Percentiles rank a stretch among this genome's conserved stretches.
These are phyloP conservation scores for Sporothrix sp. DNA, from an alignment of 2,329 filamentous ascomycete genomes.

Conservation along the genomic window DNA sequence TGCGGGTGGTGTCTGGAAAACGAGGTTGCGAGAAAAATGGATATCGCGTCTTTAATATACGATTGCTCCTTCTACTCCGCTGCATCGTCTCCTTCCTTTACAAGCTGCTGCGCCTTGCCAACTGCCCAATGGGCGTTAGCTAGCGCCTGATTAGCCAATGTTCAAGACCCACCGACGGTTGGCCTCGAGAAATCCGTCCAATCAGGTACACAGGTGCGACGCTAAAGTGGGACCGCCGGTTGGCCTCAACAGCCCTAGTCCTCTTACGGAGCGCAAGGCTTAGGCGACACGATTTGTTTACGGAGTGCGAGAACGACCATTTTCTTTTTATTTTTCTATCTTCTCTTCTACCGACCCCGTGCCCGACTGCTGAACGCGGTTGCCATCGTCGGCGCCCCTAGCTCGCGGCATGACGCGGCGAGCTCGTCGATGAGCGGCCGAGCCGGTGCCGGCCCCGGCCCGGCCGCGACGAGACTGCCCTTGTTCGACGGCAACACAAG, in stretches of 20 bases:
- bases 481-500: no score
- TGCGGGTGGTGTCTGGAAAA: slow-evolving; percentile 5
- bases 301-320: no score
- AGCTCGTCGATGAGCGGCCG: no score
- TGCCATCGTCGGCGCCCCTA: no score
- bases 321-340: neutral
- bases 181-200: neutral
- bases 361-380: no score
- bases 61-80: neutral
- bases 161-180: slow-evolving; percentile 1
- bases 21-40: slow-evolving; percentile 1
- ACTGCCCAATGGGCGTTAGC: neutral
- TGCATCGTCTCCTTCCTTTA: neutral
- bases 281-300: no score
- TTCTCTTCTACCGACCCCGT: no score
- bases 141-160: no score
- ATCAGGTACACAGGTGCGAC: neutral
- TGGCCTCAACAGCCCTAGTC: slow-evolving; percentile 4
- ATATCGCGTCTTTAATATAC: slow-evolving; percentile 2
- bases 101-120: neutral
- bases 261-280: neutral
- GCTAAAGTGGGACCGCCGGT: neutral
- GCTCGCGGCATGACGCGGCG: no score
- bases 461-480: no score
- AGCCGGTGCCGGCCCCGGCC: no score